Base-by-base conservation (phyloP, 768 basidiomycete species). In the Pisolithus orientalis region DNA sequence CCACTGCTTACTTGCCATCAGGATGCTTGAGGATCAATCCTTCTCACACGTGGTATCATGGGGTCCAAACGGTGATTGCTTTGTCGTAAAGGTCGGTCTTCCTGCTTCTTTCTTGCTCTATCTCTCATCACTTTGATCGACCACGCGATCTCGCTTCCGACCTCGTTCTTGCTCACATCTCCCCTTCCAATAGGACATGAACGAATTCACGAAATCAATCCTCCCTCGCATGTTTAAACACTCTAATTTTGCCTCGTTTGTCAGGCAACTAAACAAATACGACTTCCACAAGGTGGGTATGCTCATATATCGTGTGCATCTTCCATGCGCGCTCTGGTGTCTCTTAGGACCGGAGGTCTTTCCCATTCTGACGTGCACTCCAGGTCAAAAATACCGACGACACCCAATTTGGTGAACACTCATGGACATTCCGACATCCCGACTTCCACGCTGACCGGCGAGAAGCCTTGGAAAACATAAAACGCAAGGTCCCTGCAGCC, bases 151-250 rank as follows among this genome's bases (percentile, higher is more conserved):
- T 37, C 14, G 9, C 27, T 38, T 24, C 42, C 28, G n/a, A 2
- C 28, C 32, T n/a, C 17, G 32, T 52, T 13, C 34, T 64, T 13
- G 49, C 8, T 9, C 28, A 45, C 28, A n/a, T 45, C 47, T 52
- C 53, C 42, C 60, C 28, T 53, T 57, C 44, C 24, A 44, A 39
- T 58, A 77, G 80, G 93, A 94, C 75, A 94, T 94, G 89, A 94
- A 91, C 70, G 91, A 93, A 61, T 95, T 95, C 71, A 94, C 93
- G 37, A 93, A 91, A 69, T 82, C 78, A 27, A 87, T 94, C 65
- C 79, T 95, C 7, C 92, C 92, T 6, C 85, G 87, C 37, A 84
- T 93, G 77, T 95, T 95, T 82, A 94, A 94, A 67, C 92, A 95
- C 65, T 91, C 88, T 6, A 95, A 95, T 64, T 95, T 95, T 67